These are phyloP conservation scores for Candida quercuum DNA, from an alignment of 805 yeast species.

Conservation along the genomic window DNA sequence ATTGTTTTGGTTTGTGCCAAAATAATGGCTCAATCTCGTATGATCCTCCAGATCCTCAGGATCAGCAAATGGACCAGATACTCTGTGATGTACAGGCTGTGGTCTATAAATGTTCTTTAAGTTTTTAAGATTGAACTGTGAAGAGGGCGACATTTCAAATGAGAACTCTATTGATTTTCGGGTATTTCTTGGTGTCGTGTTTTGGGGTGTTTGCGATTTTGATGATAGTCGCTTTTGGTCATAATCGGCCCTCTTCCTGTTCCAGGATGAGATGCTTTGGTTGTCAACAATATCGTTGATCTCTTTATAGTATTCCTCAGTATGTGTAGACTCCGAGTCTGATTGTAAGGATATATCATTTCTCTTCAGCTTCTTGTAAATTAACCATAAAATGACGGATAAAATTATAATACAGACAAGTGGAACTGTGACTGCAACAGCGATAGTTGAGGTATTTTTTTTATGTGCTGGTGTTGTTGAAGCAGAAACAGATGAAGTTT, in stretches of 20 bases:
- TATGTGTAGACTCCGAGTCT: conserved; percentile 6
- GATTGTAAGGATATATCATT: background rate
- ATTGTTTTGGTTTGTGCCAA: conserved; percentile 1
- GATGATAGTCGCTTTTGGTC: conserved; percentile 2
- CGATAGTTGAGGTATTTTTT: conserved; percentile 2
- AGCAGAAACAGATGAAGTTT: background rate
- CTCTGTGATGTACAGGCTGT: conserved; percentile 1
- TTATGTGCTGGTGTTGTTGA: background rate
- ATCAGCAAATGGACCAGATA: conserved; percentile 16
- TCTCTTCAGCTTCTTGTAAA: conserved; percentile 10
- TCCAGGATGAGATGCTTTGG: conserved; percentile 22
- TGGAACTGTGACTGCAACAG: conserved; percentile 23
- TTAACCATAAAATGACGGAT: conserved; percentile 1
- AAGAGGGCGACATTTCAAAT: conserved; percentile 5
- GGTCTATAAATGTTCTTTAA: conserved; percentile 5
- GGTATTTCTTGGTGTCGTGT: background rate
- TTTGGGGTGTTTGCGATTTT: background rate
- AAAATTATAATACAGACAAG: conserved; percentile 15
- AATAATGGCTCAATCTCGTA: too few species aligned
- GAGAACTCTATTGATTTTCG: conserved; percentile 7
- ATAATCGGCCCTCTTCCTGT: conserved; percentile 18
- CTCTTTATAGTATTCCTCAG: conserved; percentile 17
- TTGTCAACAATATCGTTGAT: conserved; percentile 15
- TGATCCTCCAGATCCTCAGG: conserved; percentile 22
- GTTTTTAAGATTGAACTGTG: conserved; percentile 3